Evolutionary conservation across 225 moss, liverwort and hornwort species (phyloP), one percentile per base, ranked within the genome.

Genomic region (Takakia lepidozioides): DNA sequence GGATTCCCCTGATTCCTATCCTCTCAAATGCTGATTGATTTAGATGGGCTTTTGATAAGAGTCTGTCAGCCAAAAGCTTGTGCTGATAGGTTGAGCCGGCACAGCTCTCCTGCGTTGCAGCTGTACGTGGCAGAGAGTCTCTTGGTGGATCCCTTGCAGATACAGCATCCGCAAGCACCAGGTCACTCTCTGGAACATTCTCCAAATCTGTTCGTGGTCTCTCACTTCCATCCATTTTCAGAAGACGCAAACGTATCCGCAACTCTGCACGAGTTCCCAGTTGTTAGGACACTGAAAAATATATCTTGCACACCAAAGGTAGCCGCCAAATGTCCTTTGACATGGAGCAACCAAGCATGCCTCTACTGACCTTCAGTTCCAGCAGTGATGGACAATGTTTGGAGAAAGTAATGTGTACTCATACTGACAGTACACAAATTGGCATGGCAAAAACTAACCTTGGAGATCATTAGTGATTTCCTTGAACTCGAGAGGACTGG

Each of bases 251-350:
- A 49, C 74, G 78, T 29, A 75, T 49, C 40, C 66, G 79, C 58
- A 73, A 57, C 49, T 80, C 92, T 92, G 84, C 37, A 46, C 23
- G n/a, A n/a, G n/a, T n/a, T n/a, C n/a, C n/a, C n/a, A n/a, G n/a
- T n/a, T n/a, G n/a, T n/a, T n/a, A n/a, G n/a, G n/a, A n/a, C n/a
- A n/a, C n/a, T n/a, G n/a, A n/a, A n/a, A n/a, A n/a, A n/a, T n/a
- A n/a, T n/a, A n/a, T n/a, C n/a, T n/a, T n/a, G n/a, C n/a, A n/a
- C n/a, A n/a, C n/a, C n/a, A n/a, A n/a, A n/a, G n/a, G n/a, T n/a
- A n/a, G n/a, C n/a, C n/a, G n/a, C n/a, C n/a, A n/a, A n/a, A n/a
- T n/a, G n/a, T n/a, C n/a, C n/a, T n/a, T n/a, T n/a, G n/a, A n/a
- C n/a, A n/a, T n/a, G n/a, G n/a, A n/a, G n/a, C n/a, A n/a, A n/a